phyloP scores from a whole-genome alignment of 805 yeast species.

The Cyberlindnera galapagoensis region DNA sequence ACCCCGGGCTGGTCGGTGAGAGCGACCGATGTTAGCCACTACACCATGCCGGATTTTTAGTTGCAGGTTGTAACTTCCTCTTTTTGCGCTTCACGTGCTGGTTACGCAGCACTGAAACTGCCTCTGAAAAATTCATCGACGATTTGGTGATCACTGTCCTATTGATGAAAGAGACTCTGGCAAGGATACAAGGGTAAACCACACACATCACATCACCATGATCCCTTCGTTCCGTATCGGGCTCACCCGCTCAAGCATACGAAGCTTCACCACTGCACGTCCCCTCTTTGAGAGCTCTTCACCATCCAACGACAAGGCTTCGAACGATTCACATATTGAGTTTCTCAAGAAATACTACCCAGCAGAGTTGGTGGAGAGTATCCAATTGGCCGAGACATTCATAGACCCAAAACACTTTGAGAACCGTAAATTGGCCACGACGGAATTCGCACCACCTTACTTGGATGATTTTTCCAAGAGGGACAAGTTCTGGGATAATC shows the following conservation, averaged over 20 bases:
- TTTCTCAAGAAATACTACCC: constrained; percentile 68
- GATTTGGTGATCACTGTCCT: no score
- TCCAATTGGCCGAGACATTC: constrained; percentile 70
- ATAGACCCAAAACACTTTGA: constrained; percentile 60
- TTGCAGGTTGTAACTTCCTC: no score
- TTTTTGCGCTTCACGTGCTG: no score
- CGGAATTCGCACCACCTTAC: constrained; percentile 62
- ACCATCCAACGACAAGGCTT: constrained; percentile 4
- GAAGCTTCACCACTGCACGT: constrained; percentile 8
- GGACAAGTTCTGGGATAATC: constrained; percentile 73
- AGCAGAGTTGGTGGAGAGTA: constrained; percentile 73
- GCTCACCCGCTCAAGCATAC: constrained; percentile 1
- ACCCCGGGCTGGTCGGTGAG: constrained; percentile 30
- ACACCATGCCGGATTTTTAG: no score
- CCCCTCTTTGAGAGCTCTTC: constrained; percentile 2
- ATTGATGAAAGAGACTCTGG: no score
- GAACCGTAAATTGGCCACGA: constrained; percentile 32
- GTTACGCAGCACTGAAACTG: no score
- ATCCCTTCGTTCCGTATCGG: not conserved
- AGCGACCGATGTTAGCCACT: no score
- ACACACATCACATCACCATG: not conserved
- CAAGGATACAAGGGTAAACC: no score
- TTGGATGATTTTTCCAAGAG: constrained; percentile 62
- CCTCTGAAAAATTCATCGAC: no score
- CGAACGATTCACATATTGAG: constrained; percentile 25